Evolutionary conservation across 2,329 filamentous ascomycete species (phyloP), one percentile per base, ranked within the genome.

Genomic region (Hirsutella thompsonii): DNA sequence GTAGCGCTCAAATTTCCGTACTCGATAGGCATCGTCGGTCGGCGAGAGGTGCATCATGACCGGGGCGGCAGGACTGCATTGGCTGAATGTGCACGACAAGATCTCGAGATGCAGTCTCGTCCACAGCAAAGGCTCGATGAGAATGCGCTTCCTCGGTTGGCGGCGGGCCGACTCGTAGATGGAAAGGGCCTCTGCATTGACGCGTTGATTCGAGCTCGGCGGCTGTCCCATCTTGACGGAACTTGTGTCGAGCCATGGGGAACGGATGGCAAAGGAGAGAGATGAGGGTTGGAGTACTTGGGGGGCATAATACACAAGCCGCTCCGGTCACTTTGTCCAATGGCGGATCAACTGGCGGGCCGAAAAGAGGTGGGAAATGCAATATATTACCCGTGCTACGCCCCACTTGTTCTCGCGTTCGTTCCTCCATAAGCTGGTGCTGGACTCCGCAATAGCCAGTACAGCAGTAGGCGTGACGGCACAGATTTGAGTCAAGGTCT

Each of bases 41-140:
- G 36, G 21, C 9, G 36, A 37, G 20, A 16, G 3, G 4, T 28
- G 8, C 21, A 28, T 28, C 21, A 29, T 37, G 13, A 6, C 36
- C 36, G 13, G 36, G 16, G 20, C 4, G 21, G 36, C 20, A 37
- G 20, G 36, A 28, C 36, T 37, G 36, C 36, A 26, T 18, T 37
- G 13, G 36, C 36, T 33, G 35, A 37, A 41, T n/a, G 34, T 30
- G 26, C 40, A 41, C 2, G 32, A 36, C 33, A 41, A 20, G 32
- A 41, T 26, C 21, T 41, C 34, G 40, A 41, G 40, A 37, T 41
- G 40, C 20, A 41, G 35, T 36, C 20, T 20, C 40, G 40, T 41
- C 40, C 40, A 41, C 1, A 41, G 20, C 8, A 41, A 26, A 36
- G 40, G 40, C 18, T 41, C 21, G 34, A 41, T n/a, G 35, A 41